Evolutionary conservation across 2,329 filamentous ascomycete genomes (phyloP), one percentile per base, ranked within the genome.

Genomic region (Zymoseptoria passerinii): DNA sequence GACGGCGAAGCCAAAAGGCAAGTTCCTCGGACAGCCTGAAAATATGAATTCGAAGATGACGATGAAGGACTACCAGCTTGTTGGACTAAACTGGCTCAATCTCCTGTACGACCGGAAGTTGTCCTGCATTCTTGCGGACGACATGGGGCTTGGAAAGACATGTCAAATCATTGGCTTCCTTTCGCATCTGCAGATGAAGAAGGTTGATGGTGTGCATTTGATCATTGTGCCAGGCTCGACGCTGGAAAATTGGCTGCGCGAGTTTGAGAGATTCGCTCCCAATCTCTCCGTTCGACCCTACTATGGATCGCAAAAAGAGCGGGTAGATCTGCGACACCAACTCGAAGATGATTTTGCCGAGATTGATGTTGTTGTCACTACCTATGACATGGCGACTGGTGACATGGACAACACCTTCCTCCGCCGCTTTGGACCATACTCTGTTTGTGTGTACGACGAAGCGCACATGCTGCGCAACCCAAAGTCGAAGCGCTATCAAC

Each of bases 101-200:
- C 76, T 97, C 51, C 80, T 99, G 13, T 95, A 90, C 75, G 81
- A 86, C 55, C 85, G 89, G 58, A 81, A 85, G 28, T 82, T 95
- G 54, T 92, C 90, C 51, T 92, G 91, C 62, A 97, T 99, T 58
- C 79, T 99, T 18, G 94, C 94, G 1, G 94, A 99, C 71, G 94
- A 99, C 71, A 99, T 99, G 94, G 94, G 89, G 54, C 68, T 84
- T 48, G 94, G 94, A 51, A 99, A 99, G 78, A 99, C 94, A 0
- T 96, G 91, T 67, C 92, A 99, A 69, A 90, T 97, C 61, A 96
- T 99, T 65, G 86, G 90, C 0, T 90, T 99, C 67, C 80, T 99
- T 51, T 88, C 90, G 16, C 87, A 96, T 67, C 78, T 99, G 27
- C 84, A 89, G 16, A 84, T 91, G 68, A 83, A 83, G 28, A 83